Conservation (phyloP, 2,329 filamentous ascomycete genomes). For the Nigrospora oryzae region DNA sequence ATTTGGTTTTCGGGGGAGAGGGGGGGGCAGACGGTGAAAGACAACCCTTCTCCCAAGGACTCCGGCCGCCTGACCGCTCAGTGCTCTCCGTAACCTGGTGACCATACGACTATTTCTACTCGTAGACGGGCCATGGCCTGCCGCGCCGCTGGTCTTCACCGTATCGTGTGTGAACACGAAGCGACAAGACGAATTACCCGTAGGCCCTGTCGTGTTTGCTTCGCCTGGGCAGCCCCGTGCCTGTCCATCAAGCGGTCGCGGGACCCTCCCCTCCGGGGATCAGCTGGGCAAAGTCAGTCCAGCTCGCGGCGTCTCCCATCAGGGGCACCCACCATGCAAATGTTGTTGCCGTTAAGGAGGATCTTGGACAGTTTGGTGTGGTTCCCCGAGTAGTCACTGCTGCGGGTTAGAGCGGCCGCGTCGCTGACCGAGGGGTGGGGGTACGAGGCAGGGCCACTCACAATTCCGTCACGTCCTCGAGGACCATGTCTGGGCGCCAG, state of each 20-base stretch:
- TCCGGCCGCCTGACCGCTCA: too few relatives aligned
- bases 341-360: constrained; percentile 93
- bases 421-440: not conserved
- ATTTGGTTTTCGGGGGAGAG: too few relatives aligned
- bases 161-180: too few relatives aligned
- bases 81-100: too few relatives aligned
- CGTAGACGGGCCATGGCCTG: too few relatives aligned
- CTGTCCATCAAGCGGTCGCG: constrained; percentile 19
- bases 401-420: constrained; percentile 12
- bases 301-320: not conserved
- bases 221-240: too few relatives aligned
- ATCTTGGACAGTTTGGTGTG: constrained; percentile 91
- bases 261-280: constrained; percentile 74
- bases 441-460: constrained; percentile 25
- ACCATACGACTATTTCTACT: too few relatives aligned
- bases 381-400: constrained; percentile 81
- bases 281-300: constrained; percentile 40
- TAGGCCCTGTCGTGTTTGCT: too few relatives aligned
- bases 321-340: constrained; percentile 77
- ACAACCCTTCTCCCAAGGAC: too few relatives aligned
- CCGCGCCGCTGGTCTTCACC: too few relatives aligned
- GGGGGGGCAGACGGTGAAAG: too few relatives aligned
- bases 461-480: constrained; percentile 97
- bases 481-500: constrained; percentile 72
- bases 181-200: too few relatives aligned